Evolutionary conservation across 768 basidiomycete genomes (phyloP).

Genomic region (Heimioporus sp.): DNA sequence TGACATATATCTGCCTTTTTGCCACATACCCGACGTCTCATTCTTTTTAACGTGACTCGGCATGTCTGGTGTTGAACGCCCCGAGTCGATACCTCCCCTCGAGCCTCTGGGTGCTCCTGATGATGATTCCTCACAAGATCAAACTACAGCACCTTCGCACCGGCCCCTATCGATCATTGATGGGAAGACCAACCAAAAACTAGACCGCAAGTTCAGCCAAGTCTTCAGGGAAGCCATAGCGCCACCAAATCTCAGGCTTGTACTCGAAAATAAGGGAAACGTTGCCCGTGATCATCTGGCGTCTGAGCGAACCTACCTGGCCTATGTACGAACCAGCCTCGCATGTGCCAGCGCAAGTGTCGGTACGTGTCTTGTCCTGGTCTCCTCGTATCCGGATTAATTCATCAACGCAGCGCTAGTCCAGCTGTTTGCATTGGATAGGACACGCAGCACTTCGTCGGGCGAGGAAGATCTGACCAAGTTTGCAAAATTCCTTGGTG

Average conservation of each 20-base stretch:
- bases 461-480: slow-evolving; percentile 14
- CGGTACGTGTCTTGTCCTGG: slow-evolving; percentile 37
- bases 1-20: neutral
- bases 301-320: slow-evolving; percentile 60
- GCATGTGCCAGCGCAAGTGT: slow-evolving; percentile 58
- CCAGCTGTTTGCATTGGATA: slow-evolving; percentile 46
- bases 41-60: neutral
- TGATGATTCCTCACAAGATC: slow-evolving; percentile 9
- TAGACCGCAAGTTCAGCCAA: neutral
- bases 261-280: slow-evolving; percentile 57
- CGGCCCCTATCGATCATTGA: neutral
- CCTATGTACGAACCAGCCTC: slow-evolving; percentile 63
- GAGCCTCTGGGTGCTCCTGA: slow-evolving; percentile 18
- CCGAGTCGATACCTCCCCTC: slow-evolving; percentile 20
- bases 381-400: neutral
- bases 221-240: neutral
- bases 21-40: neutral
- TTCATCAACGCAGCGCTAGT: slow-evolving; percentile 41
- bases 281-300: slow-evolving; percentile 66
- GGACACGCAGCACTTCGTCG: slow-evolving; percentile 2
- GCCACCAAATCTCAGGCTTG: slow-evolving; percentile 26
- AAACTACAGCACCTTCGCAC: neutral
- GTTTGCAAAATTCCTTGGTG: slow-evolving; percentile 53
- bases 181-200: neutral
- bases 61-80: slow-evolving; percentile 12